Base-by-base conservation (phyloP, 2,329 filamentous ascomycete genomes). In the Zymoseptoria ardabiliae region DNA sequence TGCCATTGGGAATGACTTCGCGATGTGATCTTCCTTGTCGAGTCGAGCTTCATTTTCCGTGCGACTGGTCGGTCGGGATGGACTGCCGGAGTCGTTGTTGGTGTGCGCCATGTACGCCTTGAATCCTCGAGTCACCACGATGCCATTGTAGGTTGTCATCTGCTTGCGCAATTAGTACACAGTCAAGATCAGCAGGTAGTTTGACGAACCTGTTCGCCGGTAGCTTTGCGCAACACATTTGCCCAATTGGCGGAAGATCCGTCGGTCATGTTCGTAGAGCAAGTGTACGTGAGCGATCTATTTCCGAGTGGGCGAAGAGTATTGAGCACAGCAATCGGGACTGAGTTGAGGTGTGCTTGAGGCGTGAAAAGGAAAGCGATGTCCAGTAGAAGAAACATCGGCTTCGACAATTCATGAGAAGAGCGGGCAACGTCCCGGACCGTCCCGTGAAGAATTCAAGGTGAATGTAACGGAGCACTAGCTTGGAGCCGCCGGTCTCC, bases 201-300 rank as follows among this genome's bases (percentile, higher is more conserved):
- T 35, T 13, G 9, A 23, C 49, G 3, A 52, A 62, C 60, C 55
- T 62, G 23, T 19, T 55, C 58, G n/a, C 57, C 60, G 20, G 20
- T 50, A 8, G 60, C 54, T 25, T 53, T 50, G 19, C 57, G 50
- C 25, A 54, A 57, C 17, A 60, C 17, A 35, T 58, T 50, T 5
- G 57, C 60, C 41, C 48, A 62, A 48, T 23, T 55, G 19, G 45
- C 52, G 17, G 50, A 30, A 35, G 30, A 35, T 35, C 10, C 13
- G 35, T 41, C 19, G 22, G 49, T 3, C 49, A 51, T 19, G 19
- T 51, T 51, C 4, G 17, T 21, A 4, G n/a, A n/a, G 22, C 4
- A 4, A 10, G 17, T 13, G 21, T 21, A 19, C 49, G 19, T 51
- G n/a, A 23, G 49, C 22, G 49, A n/a, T 51, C 22, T 21, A 3